phyloP scores from a whole-genome alignment of 345 rosid genomes.

The Tarenaya hassleriana region DNA sequence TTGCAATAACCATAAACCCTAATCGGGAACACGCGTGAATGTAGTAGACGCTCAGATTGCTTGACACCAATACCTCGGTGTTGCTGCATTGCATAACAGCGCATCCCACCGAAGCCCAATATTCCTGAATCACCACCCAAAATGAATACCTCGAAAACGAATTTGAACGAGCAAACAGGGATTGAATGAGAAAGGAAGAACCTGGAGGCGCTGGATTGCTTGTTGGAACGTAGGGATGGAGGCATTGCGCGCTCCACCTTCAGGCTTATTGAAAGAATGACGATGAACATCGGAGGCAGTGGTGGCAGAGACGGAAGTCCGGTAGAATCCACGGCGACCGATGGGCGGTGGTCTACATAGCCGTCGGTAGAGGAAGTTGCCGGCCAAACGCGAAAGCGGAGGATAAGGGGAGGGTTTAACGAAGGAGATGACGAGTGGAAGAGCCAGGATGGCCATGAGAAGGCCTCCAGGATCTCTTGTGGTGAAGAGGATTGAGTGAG shows the following conservation, averaged over 20 bases:
- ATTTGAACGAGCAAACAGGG: neutral
- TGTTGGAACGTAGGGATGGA: slow-evolving; percentile 74
- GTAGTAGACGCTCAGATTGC: slow-evolving; percentile 5
- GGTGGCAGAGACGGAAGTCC: slow-evolving; percentile 30
- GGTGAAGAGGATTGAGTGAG: neutral
- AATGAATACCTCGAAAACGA: neutral
- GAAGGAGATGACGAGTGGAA: slow-evolving; percentile 59
- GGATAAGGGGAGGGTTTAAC: slow-evolving; percentile 45
- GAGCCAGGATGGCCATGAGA: slow-evolving; percentile 54
- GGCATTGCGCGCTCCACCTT: slow-evolving; percentile 23
- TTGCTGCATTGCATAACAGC: slow-evolving; percentile 97
- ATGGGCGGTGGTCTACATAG: slow-evolving; percentile 18
- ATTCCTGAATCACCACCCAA: slow-evolving; percentile 41
- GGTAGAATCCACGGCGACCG: slow-evolving; percentile 29
- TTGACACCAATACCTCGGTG: slow-evolving; percentile 52
- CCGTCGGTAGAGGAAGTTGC: slow-evolving; percentile 23
- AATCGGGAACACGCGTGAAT: neutral
- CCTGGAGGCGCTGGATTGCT: slow-evolving; percentile 94
- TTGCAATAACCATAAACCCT: neutral
- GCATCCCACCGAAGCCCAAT: slow-evolving; percentile 98
- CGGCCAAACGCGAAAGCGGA: slow-evolving; percentile 23
- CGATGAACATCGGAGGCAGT: slow-evolving; percentile 38
- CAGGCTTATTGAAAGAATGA: slow-evolving; percentile 30
- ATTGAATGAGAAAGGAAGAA: slow-evolving; percentile 5
- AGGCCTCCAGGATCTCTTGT: neutral